A percentile compares a stretch with the other conserved stretches of the same genome.
phyloP scores from a whole-genome alignment of 768 basidiomycete genomes.

The Boletellus sp. region DNA sequence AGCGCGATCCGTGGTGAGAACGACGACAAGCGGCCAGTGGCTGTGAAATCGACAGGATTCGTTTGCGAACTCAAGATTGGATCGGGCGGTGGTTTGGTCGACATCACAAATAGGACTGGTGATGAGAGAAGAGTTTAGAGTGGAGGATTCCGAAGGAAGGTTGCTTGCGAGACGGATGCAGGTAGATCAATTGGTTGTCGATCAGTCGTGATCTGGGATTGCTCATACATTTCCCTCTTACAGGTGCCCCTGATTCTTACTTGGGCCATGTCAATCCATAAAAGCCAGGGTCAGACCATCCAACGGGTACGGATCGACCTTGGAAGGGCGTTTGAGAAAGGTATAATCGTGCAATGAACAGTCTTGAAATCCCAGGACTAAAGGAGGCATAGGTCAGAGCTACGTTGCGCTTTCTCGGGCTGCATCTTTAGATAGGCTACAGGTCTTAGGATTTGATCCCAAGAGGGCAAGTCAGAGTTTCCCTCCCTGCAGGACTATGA shows the following conservation, averaged over 20 bases:
- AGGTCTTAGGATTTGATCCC: constrained; percentile 50
- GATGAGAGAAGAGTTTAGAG: constrained; percentile 49
- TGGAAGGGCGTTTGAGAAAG: constrained; percentile 60
- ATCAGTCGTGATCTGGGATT: not conserved
- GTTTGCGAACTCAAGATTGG: constrained; percentile 34
- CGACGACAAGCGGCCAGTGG: constrained; percentile 21
- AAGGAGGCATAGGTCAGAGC: constrained; percentile 37
- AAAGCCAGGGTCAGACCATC: constrained; percentile 74
- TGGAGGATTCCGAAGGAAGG: constrained; percentile 51
- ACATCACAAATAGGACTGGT: constrained; percentile 27
- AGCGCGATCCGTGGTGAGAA: constrained; percentile 16
- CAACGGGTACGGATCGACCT: constrained; percentile 63
- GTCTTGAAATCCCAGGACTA: not conserved
- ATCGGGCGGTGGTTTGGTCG: constrained; percentile 24
- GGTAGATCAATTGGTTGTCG: constrained; percentile 18
- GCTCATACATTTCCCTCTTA: not conserved
- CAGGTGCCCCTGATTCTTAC: constrained; percentile 72
- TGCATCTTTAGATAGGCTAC: constrained; percentile 49
- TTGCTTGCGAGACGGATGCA: constrained; percentile 46
- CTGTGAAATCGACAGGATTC: constrained; percentile 31
- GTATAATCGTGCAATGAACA: constrained; percentile 18
- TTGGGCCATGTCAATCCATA: constrained; percentile 79
- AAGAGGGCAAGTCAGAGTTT: constrained; percentile 38
- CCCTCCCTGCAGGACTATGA: not conserved
- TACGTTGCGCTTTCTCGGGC: constrained; percentile 52